These are phyloP conservation scores for Pseudogymnoascus sp. DNA, from an alignment of 2,329 filamentous ascomycete species.

Conservation along the genomic window DNA sequence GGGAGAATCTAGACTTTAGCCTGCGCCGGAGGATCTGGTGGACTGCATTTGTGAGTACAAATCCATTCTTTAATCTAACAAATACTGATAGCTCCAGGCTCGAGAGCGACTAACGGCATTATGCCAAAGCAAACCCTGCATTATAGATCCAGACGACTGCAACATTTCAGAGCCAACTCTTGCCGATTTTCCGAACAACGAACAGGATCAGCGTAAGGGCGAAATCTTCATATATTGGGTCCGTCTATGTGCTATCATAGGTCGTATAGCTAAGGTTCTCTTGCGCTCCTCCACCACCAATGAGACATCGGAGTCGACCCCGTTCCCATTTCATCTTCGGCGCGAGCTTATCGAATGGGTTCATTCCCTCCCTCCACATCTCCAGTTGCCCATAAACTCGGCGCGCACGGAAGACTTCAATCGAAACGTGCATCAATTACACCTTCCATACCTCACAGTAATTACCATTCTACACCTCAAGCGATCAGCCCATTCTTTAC, in stretches of 20 bases:
- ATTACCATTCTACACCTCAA: slow-evolving; percentile 35
- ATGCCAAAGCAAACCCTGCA: slow-evolving; percentile 36
- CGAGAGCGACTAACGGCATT: slow-evolving; percentile 34
- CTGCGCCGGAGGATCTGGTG: slow-evolving; percentile 35
- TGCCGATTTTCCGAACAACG: slow-evolving; percentile 32
- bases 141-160: slow-evolving; percentile 36
- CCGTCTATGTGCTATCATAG: slow-evolving; percentile 33
- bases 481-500: slow-evolving; percentile 30
- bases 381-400: slow-evolving; percentile 28
- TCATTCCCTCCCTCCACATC: slow-evolving; percentile 27
- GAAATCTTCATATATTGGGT: slow-evolving; percentile 37
- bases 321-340: slow-evolving; percentile 24
- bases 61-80: neutral
- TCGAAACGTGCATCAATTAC: slow-evolving; percentile 34
- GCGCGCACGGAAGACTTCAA: slow-evolving; percentile 30
- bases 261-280: slow-evolving; percentile 32
- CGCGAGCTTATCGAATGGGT: slow-evolving; percentile 32
- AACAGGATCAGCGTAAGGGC: slow-evolving; percentile 26
- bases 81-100: slow-evolving; percentile 17
- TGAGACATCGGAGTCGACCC: neutral
- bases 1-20: slow-evolving; percentile 19
- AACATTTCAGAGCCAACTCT: slow-evolving; percentile 32
- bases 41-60: slow-evolving; percentile 30
- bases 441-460: slow-evolving; percentile 35
- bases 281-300: slow-evolving; percentile 21